Base-by-base conservation (phyloP, 2,329 filamentous ascomycete species). In the Mollisiaceae sp. region DNA sequence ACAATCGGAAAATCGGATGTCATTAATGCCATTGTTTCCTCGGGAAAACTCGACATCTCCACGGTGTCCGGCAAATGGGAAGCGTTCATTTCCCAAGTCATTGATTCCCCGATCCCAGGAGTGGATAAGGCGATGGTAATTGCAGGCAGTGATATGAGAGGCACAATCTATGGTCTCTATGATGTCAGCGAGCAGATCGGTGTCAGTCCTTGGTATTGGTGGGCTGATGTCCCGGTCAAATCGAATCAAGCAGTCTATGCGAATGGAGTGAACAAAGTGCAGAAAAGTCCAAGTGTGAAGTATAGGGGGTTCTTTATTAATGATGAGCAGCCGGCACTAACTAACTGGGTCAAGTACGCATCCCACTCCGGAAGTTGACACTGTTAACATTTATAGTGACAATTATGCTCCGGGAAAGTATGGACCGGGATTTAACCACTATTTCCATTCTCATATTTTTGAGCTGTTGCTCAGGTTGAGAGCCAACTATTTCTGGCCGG, bases 401-500 rank as follows among this genome's bases (percentile, higher is more conserved):
- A 83, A 82, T 62, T 86, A 82, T 62, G 60, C 65, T 50, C 65
- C 63, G n/a, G 75, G 74, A 11, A 70, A 72, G 62, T 76, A 81
- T 39, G 78, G 79, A 2, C 66, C 77, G 5, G 82, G 82, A 1
- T 85, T 82, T 67, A 86, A 85, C 64, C 80, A 84, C n/a, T 82
- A 85, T 4, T 91, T 92, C 75, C 91, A 93, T 76, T 79, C 83
- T 4, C 83, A 85, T 22, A 85, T 93, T 22, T 92, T 91, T 67
- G 91, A 93, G 78, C 80, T 93, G 1, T 78, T 92, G 1, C 83
- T 93, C 6, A 83, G 91, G 8, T 81, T 91, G 35, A 83, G 86
- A 43, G 90, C 90, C 18, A 93, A 93, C 76, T 92, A 92, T 72
- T 79, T 93, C 59, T 93, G 91, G 90, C 91, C 90, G 0, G 85